These are phyloP conservation scores for Tolypocladium album DNA, from an alignment of 2,329 filamentous ascomycete species.

Conservation along the genomic window DNA sequence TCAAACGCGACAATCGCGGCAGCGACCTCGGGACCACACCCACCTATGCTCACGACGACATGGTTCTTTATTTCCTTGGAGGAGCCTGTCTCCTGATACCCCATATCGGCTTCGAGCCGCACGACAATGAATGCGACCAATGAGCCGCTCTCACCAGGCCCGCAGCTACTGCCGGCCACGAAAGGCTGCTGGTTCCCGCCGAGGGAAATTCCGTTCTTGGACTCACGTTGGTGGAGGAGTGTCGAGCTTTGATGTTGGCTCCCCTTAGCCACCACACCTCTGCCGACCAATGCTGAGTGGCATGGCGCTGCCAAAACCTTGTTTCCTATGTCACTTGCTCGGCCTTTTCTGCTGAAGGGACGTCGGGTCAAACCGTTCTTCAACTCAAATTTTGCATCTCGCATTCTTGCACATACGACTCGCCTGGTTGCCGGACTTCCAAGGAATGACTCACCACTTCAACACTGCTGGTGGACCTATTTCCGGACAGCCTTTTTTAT, in stretches of 20 bases:
- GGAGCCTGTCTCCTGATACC: background rate
- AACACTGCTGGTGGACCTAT: background rate
- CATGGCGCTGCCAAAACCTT: background rate
- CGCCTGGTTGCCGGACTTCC: background rate
- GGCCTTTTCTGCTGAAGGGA: background rate
- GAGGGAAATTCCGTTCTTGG: background rate
- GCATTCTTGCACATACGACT: background rate
- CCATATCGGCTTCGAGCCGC: background rate
- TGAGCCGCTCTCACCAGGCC: background rate
- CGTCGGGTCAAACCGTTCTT: background rate
- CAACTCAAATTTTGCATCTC: background rate
- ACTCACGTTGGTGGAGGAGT: background rate
- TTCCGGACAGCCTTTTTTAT: background rate
- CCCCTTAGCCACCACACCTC: background rate
- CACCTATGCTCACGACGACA: constrained; percentile 21
- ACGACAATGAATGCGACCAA: background rate
- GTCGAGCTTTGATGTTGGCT: background rate
- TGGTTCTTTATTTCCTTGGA: constrained; percentile 6
- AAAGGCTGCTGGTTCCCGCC: background rate
- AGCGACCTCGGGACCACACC: constrained; percentile 19
- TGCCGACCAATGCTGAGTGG: background rate
- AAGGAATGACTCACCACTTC: background rate
- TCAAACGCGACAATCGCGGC: constrained; percentile 19
- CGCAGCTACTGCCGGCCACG: background rate
- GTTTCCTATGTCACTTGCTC: background rate